phyloP scores from a whole-genome alignment of 257 asterid genomes.

The Solanum arcanum region DNA sequence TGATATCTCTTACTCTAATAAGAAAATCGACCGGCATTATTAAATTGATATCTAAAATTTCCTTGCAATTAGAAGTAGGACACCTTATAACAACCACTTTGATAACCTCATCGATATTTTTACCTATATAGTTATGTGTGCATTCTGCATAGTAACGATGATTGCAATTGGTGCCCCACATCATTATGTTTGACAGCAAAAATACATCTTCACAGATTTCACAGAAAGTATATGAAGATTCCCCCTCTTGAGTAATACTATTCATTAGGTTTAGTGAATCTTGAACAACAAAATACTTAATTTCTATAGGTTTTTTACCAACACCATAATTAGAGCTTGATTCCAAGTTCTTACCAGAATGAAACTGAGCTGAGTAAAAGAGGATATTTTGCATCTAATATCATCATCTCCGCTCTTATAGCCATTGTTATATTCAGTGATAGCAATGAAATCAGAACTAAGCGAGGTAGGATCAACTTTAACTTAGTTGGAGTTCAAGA shows the following conservation, averaged over 20 bases:
- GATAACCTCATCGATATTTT: not conserved
- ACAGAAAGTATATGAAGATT: not conserved
- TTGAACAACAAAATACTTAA: no score
- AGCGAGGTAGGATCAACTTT: not conserved
- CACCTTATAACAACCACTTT: not conserved
- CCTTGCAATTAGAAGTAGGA: not conserved
- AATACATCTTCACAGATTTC: not conserved
- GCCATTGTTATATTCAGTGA: not conserved
- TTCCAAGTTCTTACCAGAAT: not conserved
- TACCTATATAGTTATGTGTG: not conserved
- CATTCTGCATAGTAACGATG: constrained; percentile 5
- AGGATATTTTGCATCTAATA: not conserved
- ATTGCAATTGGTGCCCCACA: not conserved
- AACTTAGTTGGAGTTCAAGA: not conserved
- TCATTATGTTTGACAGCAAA: not conserved
- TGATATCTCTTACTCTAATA: not conserved
- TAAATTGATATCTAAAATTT: not conserved
- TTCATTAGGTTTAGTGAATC: no score
- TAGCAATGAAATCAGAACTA: not conserved
- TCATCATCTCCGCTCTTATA: not conserved
- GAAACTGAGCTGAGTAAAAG: not conserved
- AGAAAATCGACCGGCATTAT: not conserved
- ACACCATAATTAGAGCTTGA: not conserved
- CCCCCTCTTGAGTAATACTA: not conserved
- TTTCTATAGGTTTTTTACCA: not conserved